Evolutionary conservation across 2,329 filamentous ascomycete genomes (phyloP).

Genomic region (Monilinia vaccinii-corymbosi): DNA sequence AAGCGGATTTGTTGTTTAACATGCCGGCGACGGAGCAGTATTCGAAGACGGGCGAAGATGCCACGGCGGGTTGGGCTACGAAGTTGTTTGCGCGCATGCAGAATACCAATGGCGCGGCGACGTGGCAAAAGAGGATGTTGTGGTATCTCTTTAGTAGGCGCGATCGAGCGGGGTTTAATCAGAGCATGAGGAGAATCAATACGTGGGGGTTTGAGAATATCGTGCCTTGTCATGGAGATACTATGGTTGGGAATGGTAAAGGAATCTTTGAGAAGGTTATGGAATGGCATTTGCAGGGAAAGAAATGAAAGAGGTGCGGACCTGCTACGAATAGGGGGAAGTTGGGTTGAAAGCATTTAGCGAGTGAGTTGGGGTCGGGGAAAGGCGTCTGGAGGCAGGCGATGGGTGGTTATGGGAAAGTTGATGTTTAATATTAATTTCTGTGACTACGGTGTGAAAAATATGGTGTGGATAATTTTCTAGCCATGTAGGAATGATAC

Average conservation of each 20-base stretch:
- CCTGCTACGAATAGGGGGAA: background rate
- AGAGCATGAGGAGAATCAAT: constrained; percentile 59
- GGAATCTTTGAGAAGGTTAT: constrained; percentile 69
- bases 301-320: constrained; percentile 5
- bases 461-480: background rate
- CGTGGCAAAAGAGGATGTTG: constrained; percentile 67
- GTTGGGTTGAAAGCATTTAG: background rate
- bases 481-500: background rate
- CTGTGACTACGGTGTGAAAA: background rate
- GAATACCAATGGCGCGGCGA: constrained; percentile 52
- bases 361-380: background rate
- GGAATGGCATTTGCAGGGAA: constrained; percentile 64
- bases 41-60: constrained; percentile 43
- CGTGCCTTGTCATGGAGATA: constrained; percentile 90
- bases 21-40: constrained; percentile 83
- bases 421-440: background rate
- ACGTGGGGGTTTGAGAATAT: constrained; percentile 78
- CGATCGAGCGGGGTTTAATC: constrained; percentile 60
- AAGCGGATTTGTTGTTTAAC: constrained; percentile 91
- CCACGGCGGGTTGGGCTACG: constrained; percentile 48
- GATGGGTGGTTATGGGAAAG: background rate
- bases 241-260: constrained; percentile 67
- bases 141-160: constrained; percentile 62
- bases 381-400: background rate
- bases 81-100: constrained; percentile 49